Evolutionary conservation across 176 grass and related monocot genomes (phyloP), one percentile per base, ranked within the genome.

Genomic region (Raddia guianensis): DNA sequence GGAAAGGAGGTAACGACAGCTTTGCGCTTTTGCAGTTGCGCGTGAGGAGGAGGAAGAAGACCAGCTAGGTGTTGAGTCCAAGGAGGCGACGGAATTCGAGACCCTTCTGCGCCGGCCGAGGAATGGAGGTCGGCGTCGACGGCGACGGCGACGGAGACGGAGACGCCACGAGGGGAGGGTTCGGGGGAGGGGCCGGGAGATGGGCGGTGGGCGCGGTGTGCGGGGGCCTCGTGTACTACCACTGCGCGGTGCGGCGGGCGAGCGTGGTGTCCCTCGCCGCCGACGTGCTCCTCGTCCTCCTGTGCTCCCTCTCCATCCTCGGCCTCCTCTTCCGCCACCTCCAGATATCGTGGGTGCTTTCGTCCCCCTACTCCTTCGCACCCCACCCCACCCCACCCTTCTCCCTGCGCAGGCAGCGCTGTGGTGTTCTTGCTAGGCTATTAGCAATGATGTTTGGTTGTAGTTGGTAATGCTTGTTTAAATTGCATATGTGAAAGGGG

Each of bases 291-390:
- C 87, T 93, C 84, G 90, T 99, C 78, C 92, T 99, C 66, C 92
- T 99, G 62, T 99, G 92, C 79, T 99, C 96, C 20, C 96, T 99
- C 72, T 88, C 92, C 67, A 93, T 99, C 83, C 84, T 99, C 63
- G 96, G 92, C 46, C 83, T 95, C 57, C 89, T 99, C 76, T 95
- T 99, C 83, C 90, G 92, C 51, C 93, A 99, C 91, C 88, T 99
- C 8, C 90, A 90, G 75, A 95, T 99, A 90, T 93, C 92, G 92
- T 98, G 58, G 63, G 93, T 37, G 9, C n/a, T 42, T 15, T 7
- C n/a, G n/a, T n/a, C 65, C 50, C 13, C 53, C 12, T 40, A 40
- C 37, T 32, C 19, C 12, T 16, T 13, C 19, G 8, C 42, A n/a
- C 27, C 1, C 10, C 7, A 4, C 8, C 37, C n/a, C n/a, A n/a